Base-by-base conservation (phyloP, 2,329 filamentous ascomycete genomes). In the Didymella sp. region DNA sequence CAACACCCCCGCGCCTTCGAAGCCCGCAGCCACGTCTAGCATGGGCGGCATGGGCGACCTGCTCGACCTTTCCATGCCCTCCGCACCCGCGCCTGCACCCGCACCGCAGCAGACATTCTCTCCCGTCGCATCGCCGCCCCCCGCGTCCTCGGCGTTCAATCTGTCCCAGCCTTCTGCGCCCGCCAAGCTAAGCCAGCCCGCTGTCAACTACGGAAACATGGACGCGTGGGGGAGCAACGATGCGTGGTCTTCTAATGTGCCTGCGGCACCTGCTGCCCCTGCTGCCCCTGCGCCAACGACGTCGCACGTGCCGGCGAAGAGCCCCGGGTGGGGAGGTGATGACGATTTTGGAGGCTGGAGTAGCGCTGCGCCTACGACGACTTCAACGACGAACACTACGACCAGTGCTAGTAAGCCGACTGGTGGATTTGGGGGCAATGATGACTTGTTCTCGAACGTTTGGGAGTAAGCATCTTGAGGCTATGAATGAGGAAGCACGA, bases 331-430 rank as follows among this genome's bases (percentile, higher is more conserved):
- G 64, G 88, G 89, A 22, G 73, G 76, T 17, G 89, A 91, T 0
- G 94, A 98, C 76, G 94, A 98, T 72, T 98, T 97, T 79, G 94
- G 94, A 19, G 93, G 94, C 12, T 98, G 94, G 94, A 87, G 91
- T 44, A 96, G 91, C 72, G 86, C 87, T 41, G 80, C 82, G 79
- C 88, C 84, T 70, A 84, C 65, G 77, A 88, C 84, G 69, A 84
- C 66, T 67, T 81, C 78, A 33, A 78, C 81, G 8, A 67, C 67
- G 9, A 60, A 63, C 19, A 63, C 60, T 3, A 58, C 54, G 1
- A 59, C 56, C 3, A 58, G 60, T n/a, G 42, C 59, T 21, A 77
- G 76, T 13, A 77, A 82, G 45, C 80, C 87, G 30, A 78, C 83
- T 24, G 79, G 82, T 21, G 85, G 85, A 3, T 74, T 78, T 53